These are phyloP conservation scores for Knoxia roxburghii DNA, from an alignment of 257 asterid genomes.

Conservation along the genomic window DNA sequence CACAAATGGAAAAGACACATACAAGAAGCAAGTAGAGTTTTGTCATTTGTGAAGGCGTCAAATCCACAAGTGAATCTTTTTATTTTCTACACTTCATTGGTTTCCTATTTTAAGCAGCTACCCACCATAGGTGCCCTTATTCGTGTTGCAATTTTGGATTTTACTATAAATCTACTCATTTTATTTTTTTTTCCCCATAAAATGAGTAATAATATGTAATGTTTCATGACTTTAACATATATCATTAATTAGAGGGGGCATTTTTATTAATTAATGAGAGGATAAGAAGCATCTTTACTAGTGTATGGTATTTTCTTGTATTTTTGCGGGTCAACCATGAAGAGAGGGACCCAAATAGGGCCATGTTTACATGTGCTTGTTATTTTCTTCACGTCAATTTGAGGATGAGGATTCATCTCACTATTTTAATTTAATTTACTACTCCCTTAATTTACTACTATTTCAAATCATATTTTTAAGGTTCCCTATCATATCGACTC, in stretches of 20 bases:
- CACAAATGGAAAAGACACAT: too few species aligned
- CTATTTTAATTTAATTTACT: not conserved
- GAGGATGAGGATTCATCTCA: not conserved
- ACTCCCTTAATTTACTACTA: not conserved
- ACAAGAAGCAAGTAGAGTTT: too few species aligned
- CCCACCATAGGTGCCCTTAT: too few species aligned
- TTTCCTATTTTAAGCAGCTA: too few species aligned
- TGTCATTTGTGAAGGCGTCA: too few species aligned
- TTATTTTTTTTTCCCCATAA: too few species aligned
- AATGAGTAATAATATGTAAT: too few species aligned
- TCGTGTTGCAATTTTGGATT: too few species aligned
- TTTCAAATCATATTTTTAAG: not conserved
- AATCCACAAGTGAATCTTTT: not conserved
- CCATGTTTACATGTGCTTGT: slow-evolving; percentile 3
- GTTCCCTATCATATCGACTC: not conserved
- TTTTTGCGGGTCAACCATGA: slow-evolving; percentile 1
- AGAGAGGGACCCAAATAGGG: not conserved
- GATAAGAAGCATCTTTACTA: not conserved
- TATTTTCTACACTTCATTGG: too few species aligned
- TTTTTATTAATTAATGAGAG: not conserved
- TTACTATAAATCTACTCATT: too few species aligned
- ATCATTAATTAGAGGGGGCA: too few species aligned
- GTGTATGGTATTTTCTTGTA: not conserved
- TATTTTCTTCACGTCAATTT: not conserved
- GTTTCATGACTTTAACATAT: too few species aligned